These are phyloP conservation scores for Trichoderma afroharzianum DNA, from an alignment of 2,329 filamentous ascomycete genomes.

Conservation along the genomic window DNA sequence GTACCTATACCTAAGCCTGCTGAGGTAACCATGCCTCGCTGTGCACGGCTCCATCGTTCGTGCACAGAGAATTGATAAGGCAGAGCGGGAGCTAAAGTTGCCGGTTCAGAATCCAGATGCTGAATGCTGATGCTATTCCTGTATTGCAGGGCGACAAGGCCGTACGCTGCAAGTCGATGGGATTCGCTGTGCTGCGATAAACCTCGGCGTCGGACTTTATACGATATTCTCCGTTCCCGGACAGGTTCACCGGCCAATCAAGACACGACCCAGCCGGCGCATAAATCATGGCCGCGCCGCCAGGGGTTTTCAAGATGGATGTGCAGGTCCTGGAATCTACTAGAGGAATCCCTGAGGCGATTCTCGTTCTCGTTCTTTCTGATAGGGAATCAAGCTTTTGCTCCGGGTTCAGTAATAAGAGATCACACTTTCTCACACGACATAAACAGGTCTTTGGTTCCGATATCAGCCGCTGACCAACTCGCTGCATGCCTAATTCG, in stretches of 20 bases:
- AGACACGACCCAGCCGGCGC: neutral
- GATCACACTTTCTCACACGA: neutral
- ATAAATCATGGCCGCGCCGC: constrained; percentile 12
- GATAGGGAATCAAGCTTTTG: neutral
- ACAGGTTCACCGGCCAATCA: neutral
- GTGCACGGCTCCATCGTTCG: neutral
- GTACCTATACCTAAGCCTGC: neutral
- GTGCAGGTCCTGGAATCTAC: neutral
- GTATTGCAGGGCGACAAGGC: neutral
- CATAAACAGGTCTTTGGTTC: neutral
- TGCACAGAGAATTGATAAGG: neutral
- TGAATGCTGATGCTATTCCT: neutral
- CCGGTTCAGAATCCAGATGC: neutral
- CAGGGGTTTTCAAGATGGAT: neutral
- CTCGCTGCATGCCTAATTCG: neutral
- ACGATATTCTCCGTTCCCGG: neutral
- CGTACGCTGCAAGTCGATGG: neutral
- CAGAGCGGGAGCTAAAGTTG: neutral
- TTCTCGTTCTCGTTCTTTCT: neutral
- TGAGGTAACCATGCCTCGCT: neutral
- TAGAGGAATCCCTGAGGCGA: neutral
- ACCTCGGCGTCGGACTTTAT: constrained; percentile 8
- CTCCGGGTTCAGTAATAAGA: neutral
- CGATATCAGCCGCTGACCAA: neutral
- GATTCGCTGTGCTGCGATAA: neutral